Percentiles rank a stretch among this genome's conserved stretches.
Conservation (phyloP, 2,329 filamentous ascomycete species). For the Apiospora saccharicola region DNA sequence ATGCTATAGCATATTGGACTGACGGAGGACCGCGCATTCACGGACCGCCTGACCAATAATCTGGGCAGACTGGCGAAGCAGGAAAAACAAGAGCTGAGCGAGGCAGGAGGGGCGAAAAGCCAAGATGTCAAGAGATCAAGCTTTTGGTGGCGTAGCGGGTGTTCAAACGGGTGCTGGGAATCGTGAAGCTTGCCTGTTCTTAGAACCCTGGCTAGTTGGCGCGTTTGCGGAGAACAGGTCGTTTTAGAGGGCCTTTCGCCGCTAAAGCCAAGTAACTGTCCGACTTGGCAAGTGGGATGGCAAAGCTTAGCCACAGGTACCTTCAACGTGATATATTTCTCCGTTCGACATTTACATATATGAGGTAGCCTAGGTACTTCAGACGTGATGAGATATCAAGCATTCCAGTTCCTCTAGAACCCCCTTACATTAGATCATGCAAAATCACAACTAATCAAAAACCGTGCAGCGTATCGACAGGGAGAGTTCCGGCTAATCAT, state of each 20-base stretch:
- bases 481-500: neutral
- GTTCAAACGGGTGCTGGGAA: neutral
- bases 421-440: neutral
- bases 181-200: slow-evolving; percentile 6
- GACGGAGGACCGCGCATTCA: too few relatives aligned
- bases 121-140: slow-evolving; percentile 9
- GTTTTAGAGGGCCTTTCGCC: neutral
- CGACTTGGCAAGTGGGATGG: slow-evolving; percentile 5
- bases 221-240: neutral
- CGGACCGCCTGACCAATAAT: neutral
- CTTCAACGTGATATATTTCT: neutral
- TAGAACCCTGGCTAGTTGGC: neutral
- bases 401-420: neutral
- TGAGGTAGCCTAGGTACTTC: too few relatives aligned
- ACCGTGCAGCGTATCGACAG: neutral
- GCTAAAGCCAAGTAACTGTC: neutral
- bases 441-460: neutral
- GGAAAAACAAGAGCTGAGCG: neutral
- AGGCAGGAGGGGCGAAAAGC: neutral
- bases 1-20: neutral
- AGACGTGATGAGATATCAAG: neutral
- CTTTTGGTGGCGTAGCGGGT: neutral
- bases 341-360: too few relatives aligned
- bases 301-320: neutral
- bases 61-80: neutral